Evolutionary conservation across 768 basidiomycete genomes (phyloP).

Genomic region (Termitomyces sp.): DNA sequence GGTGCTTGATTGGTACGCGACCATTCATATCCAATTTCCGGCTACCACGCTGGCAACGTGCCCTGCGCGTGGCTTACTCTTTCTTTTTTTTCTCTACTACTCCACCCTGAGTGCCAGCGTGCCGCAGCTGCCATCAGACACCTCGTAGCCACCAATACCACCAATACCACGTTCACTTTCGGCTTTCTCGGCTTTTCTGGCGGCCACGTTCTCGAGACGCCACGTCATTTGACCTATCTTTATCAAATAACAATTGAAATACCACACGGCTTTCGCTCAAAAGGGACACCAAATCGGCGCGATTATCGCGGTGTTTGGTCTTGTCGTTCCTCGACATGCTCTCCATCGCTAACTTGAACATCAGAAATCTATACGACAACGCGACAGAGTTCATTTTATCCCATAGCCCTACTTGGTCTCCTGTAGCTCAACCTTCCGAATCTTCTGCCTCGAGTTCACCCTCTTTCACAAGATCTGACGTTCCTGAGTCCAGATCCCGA

Average conservation of each 20-base stretch:
- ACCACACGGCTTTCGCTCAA: conserved; percentile 12
- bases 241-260: conserved; percentile 7
- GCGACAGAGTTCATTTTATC: conserved; percentile 57
- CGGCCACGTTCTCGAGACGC: conserved; percentile 9
- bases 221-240: conserved; percentile 11
- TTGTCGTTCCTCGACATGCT: conserved; percentile 35
- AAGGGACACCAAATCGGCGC: conserved; percentile 22
- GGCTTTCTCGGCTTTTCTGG: conserved; percentile 10
- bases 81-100: background rate
- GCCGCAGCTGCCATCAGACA: conserved; percentile 1
- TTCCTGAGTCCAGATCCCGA: conserved; percentile 36
- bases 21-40: conserved; percentile 10
- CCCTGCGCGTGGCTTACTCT: background rate
- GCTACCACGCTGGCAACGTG: conserved; percentile 13
- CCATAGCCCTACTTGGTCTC: conserved; percentile 30
- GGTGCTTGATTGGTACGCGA: conserved; percentile 15
- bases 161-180: background rate
- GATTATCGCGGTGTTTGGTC: conserved; percentile 34
- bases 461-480: conserved; percentile 20
- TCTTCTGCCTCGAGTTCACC: conserved; percentile 17
- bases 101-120: background rate
- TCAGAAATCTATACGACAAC: conserved; percentile 42
- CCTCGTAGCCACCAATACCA: background rate
- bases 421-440: conserved; percentile 20
- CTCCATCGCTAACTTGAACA: conserved; percentile 39